These are phyloP conservation scores for Saprolegnia diclina DNA, from an alignment of 352 stramenopile species.

Conservation along the genomic window DNA sequence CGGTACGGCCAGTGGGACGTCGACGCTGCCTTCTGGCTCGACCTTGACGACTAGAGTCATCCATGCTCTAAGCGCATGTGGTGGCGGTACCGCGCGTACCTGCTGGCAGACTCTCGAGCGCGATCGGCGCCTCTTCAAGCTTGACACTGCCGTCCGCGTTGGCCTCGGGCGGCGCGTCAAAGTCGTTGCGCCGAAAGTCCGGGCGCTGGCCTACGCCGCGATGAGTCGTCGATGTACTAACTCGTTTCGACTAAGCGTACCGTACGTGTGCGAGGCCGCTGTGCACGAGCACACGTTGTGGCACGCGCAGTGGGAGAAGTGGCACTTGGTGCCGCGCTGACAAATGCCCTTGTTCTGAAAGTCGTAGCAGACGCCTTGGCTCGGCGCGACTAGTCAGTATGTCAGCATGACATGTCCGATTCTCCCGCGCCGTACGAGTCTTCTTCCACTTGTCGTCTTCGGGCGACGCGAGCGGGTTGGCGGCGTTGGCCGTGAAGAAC, in stretches of 20 bases:
- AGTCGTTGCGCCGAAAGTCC: conserved; percentile 75
- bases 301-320: conserved; percentile 84
- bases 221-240: conserved; percentile 28
- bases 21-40: background rate
- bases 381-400: conserved; percentile 31
- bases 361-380: conserved; percentile 81
- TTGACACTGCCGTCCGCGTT: conserved; percentile 6
- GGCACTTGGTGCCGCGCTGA: conserved; percentile 73
- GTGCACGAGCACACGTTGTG: conserved; percentile 83
- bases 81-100: too few species aligned
- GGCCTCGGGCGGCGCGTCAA: conserved; percentile 51
- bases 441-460: background rate
- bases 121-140: conserved; percentile 5
- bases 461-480: conserved; percentile 43
- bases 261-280: conserved; percentile 76
- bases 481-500: conserved; percentile 64
- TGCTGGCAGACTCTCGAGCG: too few species aligned
- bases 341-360: conserved; percentile 87
- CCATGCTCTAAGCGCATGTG: too few species aligned
- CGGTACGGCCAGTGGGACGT: background rate
- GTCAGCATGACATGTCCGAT: too few species aligned
- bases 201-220: conserved; percentile 56
- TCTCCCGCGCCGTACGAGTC: background rate
- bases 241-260: conserved; percentile 41
- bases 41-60: conserved; percentile 7